Evolutionary conservation across 148 eudicot species (phyloP), one percentile per base, ranked within the genome.

Genomic region (Mesembryanthemum crystallinum): DNA sequence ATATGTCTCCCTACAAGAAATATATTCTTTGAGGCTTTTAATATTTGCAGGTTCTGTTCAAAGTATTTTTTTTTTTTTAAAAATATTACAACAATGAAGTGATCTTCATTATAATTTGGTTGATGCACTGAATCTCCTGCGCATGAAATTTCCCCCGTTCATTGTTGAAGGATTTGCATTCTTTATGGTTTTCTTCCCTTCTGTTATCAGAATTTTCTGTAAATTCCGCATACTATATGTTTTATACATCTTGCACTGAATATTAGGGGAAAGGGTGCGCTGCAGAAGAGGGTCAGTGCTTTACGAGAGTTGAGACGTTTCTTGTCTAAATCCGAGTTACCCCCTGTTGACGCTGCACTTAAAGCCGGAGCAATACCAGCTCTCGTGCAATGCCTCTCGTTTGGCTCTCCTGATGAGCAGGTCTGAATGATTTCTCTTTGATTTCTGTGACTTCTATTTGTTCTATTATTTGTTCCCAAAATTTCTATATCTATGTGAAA

Each of bases 341-440:
- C 97, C 78, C 99, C 99, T 60, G 88, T 95, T 82, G 99, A 92
- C 81, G 86, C 93, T 74, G 97, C 97, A 4, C 83, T 95, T 63
- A 80, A 83, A 74, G 89, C 91, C 74, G 99, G 96, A 80, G 97
- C 87, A 43, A 84, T 95, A 66, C 86, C 88, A 75, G 73, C 85
- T 32, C 94, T 95, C 70, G 91, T 89, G 80, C 97, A 89, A 80
- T 89, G 99, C 76, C 92, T 95, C 37, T 82, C 96, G 60, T 95
- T 95, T 84, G 97, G 99, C 69, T 90, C 96, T 67, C 87, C 88
- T 54, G 97, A 95, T 85, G 97, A 95, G 77, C 97, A 95, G 99
- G 99, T 95, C 60, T 70, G 69, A 39, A 27, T 37, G 70, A 67
- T 66, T 64, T 71, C 52, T 23, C 51, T 25, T 43, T 37, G 68